Base-by-base conservation (phyloP, 2,329 filamentous ascomycete genomes). In the Fusarium pininemorale region DNA sequence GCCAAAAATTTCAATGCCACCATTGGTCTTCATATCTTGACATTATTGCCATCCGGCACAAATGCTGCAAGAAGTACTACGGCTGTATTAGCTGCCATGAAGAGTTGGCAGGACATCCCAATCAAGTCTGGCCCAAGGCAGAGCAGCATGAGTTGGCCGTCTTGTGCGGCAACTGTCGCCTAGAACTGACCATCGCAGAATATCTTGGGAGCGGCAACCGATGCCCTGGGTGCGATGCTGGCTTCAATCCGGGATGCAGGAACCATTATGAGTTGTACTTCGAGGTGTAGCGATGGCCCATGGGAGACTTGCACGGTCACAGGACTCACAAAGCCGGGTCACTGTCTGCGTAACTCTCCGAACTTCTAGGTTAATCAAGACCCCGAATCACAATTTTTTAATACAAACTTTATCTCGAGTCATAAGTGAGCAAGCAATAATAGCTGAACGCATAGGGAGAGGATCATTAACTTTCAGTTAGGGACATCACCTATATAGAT, bases 41-140 rank as follows among this genome's bases (percentile, higher is more conserved):
- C 9, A 70, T 70, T 1, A 50, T 70, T 2, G 67, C 67, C 3
- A 70, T 70, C 9, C 66, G 53, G 12, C 67, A 70, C 15, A 70
- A 54, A 48, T 70, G 67, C 6, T 70, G 67, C 37, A 35, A 5
- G 30, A 14, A 70, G 20, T 70, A 70, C 22, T 70, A 70, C 38
- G 66, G 66, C 18, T 70, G 67, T 11, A 70, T 70, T 47, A 70
- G 66, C 13, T 70, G 67, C 5, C 67, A 70, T 32, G 41, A 70
- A 20, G 47, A 70, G 3, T 18, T 70, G 13, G 53, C 66, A 15
- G 67, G 37, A 9, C 67, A 70, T 47, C 1, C 24, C n/a, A 32
- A 39, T 9, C 26, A 55, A 22, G 16, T 65, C 26, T 70, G 67
- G 67, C 37, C 39, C 14, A 50, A 47, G 16, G 48, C 60, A 11